phyloP scores from a whole-genome alignment of 495 filamentous ascomycete species.

The Talaromyces trachyspermus region DNA sequence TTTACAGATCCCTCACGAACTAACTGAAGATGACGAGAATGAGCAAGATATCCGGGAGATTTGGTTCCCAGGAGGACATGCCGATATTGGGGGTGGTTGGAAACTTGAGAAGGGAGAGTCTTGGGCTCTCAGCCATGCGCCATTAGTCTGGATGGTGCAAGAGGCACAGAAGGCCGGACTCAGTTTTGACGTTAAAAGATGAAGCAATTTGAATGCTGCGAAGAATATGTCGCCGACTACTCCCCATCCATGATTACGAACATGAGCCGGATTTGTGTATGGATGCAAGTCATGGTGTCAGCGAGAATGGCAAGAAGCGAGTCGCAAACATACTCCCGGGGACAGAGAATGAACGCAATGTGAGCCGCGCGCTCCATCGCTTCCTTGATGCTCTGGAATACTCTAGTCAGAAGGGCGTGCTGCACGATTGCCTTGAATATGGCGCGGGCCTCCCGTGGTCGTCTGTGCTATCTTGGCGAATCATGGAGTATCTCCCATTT shows the following conservation, averaged over 20 bases:
- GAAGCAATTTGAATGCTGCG: constrained; percentile 55
- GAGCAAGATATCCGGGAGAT: constrained; percentile 72
- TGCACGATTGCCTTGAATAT: constrained; percentile 72
- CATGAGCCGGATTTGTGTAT: constrained; percentile 17
- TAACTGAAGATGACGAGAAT: constrained; percentile 44
- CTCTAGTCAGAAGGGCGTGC: constrained; percentile 50
- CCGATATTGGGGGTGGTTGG: constrained; percentile 83
- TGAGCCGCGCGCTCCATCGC: constrained; percentile 49
- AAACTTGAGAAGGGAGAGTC: constrained; percentile 48
- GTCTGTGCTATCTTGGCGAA: constrained; percentile 65
- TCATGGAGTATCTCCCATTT: constrained; percentile 85
- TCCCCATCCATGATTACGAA: constrained; percentile 30
- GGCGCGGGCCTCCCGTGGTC: constrained; percentile 49
- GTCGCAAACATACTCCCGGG: not conserved
- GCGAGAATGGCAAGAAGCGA: constrained; percentile 19
- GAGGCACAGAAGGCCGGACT: constrained; percentile 71
- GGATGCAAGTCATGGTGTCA: constrained; percentile 18
- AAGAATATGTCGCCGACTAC: constrained; percentile 38
- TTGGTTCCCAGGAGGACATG: constrained; percentile 80
- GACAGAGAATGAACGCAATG: constrained; percentile 27
- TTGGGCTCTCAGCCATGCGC: constrained; percentile 61
- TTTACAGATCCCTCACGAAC: constrained; percentile 23
- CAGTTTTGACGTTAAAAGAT: constrained; percentile 61
- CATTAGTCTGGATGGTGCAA: constrained; percentile 77
- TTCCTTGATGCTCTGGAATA: constrained; percentile 52